A percentile compares a stretch with the other conserved stretches of the same genome.
Evolutionary conservation across 2,329 filamentous ascomycete genomes (phyloP).

Genomic region (Talaromyces amestolkiae): DNA sequence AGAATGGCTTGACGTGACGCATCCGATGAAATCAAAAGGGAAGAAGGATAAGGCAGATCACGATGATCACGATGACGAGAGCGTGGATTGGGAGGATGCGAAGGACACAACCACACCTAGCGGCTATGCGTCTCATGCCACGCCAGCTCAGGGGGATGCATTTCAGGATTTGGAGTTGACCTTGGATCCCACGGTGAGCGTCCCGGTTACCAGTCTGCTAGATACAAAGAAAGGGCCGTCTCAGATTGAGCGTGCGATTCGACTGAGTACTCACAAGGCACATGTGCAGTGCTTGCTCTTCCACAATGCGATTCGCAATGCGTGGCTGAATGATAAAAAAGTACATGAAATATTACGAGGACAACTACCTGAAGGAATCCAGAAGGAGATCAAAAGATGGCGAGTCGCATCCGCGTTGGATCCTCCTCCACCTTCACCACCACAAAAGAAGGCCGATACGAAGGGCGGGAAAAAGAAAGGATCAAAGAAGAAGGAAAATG

Average conservation of each 20-base stretch:
- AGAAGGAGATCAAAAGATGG: constrained; percentile 72
- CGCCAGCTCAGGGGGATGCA: not conserved
- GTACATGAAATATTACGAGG: constrained; percentile 73
- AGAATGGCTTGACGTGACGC: constrained; percentile 18
- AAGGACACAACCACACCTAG: constrained; percentile 37
- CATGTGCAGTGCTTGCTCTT: constrained; percentile 86
- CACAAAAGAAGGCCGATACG: constrained; percentile 41
- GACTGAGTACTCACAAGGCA: constrained; percentile 77
- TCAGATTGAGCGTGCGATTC: constrained; percentile 76
- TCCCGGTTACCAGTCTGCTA: constrained; percentile 58
- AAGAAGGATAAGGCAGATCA: constrained; percentile 35
- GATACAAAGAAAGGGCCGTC: constrained; percentile 77
- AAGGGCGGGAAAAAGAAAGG: constrained; percentile 24
- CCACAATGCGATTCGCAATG: constrained; percentile 83
- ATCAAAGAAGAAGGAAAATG: constrained; percentile 34
- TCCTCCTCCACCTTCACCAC: constrained; percentile 28
- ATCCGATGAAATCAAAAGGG: constrained; percentile 25
- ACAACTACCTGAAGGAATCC: constrained; percentile 66
- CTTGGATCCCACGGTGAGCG: constrained; percentile 51
- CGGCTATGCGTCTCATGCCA: constrained; percentile 22
- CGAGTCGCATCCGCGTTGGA: constrained; percentile 64
- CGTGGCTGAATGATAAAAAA: constrained; percentile 75
- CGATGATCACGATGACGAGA: constrained; percentile 51
- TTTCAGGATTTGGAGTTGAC: constrained; percentile 69
- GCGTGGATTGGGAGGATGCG: constrained; percentile 60